Evolutionary conservation across 169 alveolate genomes (phyloP).

Genomic region (Plasmodium vinckei): DNA sequence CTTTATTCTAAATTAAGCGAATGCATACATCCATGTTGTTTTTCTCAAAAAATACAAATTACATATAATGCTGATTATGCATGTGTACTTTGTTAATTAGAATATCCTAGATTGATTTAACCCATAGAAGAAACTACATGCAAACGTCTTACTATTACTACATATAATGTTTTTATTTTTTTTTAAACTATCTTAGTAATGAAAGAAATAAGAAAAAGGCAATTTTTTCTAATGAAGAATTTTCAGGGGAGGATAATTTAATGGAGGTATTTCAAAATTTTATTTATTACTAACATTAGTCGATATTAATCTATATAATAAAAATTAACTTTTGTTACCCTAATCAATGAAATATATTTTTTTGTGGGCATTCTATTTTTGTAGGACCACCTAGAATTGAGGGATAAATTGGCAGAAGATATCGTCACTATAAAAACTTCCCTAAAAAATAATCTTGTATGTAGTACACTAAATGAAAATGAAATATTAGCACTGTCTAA

Average conservation of each 20-base stretch:
- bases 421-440: constrained; percentile 85
- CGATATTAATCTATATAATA: not conserved
- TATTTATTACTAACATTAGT: not conserved
- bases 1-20: too few species aligned
- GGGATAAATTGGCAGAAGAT: constrained; percentile 88
- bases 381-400: constrained; percentile 51
- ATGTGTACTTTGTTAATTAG: too few species aligned
- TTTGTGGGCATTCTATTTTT: not conserved
- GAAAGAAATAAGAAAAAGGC: constrained; percentile 74
- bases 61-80: too few species aligned
- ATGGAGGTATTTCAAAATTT: constrained; percentile 61
- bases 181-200: constrained; percentile 1
- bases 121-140: too few species aligned
- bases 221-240: constrained; percentile 66
- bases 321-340: too few species aligned
- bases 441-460: constrained; percentile 88
- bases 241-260: constrained; percentile 72
- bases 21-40: too few species aligned
- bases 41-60: too few species aligned
- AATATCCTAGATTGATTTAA: too few species aligned
- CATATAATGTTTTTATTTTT: too few species aligned
- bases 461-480: constrained; percentile 89
- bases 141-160: too few species aligned
- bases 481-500: constrained; percentile 91
- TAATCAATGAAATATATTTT: too few species aligned